phyloP scores from a whole-genome alignment of 805 yeast genomes.

The Dipodascopsis tothii region DNA sequence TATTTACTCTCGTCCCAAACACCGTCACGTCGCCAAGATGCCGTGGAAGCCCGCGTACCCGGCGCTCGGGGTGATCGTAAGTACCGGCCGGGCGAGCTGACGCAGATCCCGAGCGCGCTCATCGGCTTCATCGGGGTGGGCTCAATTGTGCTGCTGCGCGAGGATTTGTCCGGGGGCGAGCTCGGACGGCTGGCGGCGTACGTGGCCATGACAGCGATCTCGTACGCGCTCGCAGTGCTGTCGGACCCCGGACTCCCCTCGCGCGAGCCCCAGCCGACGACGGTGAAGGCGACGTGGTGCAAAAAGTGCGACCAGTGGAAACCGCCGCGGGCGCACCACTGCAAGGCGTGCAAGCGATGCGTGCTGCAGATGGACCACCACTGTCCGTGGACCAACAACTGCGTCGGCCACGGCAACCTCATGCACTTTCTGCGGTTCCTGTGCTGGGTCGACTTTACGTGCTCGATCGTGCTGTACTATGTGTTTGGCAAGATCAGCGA shows the following conservation, averaged over 20 bases:
- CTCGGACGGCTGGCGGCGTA: too few species aligned
- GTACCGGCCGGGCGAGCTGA: too few species aligned
- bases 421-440: slow-evolving; percentile 77
- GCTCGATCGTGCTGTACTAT: slow-evolving; percentile 37
- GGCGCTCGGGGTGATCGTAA: too few species aligned
- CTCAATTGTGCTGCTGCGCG: too few species aligned
- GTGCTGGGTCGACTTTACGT: slow-evolving; percentile 44
- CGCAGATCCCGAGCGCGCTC: too few species aligned
- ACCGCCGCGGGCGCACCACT: slow-evolving; percentile 82
- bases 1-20: too few species aligned
- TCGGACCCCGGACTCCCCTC: slow-evolving; percentile 67
- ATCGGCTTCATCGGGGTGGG: too few species aligned
- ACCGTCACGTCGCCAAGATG: too few species aligned
- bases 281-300: slow-evolving; percentile 46
- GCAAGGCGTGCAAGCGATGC: slow-evolving; percentile 59
- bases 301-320: slow-evolving; percentile 62
- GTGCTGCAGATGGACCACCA: slow-evolving; percentile 91
- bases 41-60: too few species aligned
- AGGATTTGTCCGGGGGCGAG: too few species aligned
- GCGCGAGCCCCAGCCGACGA: slow-evolving; percentile 36
- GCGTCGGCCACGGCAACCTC: slow-evolving; percentile 72
- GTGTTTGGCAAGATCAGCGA: slow-evolving; percentile 36
- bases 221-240: slow-evolving; percentile 62
- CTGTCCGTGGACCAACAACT: slow-evolving; percentile 87
- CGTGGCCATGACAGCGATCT: slow-evolving; percentile 58